Evolutionary conservation across 2,329 filamentous ascomycete genomes (phyloP).

Genomic region (Fonsecaea nubica): DNA sequence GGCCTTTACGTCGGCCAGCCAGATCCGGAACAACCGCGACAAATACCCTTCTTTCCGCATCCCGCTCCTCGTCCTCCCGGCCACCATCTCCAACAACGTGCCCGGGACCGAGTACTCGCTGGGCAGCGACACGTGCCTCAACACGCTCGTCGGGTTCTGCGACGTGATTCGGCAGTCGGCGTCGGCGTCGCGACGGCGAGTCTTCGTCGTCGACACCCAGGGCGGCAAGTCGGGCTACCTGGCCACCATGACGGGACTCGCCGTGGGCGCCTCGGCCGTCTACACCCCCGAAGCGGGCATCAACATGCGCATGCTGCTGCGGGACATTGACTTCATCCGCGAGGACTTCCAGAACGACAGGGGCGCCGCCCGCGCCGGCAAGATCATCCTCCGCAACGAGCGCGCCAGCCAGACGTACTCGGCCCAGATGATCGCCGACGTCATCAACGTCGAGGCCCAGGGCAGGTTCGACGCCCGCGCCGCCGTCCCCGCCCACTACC

Average conservation of each 20-base stretch:
- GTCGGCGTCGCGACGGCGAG: conserved; percentile 86
- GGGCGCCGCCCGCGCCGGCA: conserved; percentile 86
- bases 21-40: conserved; percentile 79
- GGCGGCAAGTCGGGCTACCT: conserved; percentile 94
- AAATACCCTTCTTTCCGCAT: conserved; percentile 87
- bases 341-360: conserved; percentile 83
- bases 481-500: conserved; percentile 90
- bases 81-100: conserved; percentile 99
- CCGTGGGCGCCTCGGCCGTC: conserved; percentile 89
- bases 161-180: conserved; percentile 98
- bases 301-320: conserved; percentile 86
- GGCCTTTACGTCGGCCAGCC: conserved; percentile 88
- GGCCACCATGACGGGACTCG: conserved; percentile 85
- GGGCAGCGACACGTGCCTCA: conserved; percentile 94
- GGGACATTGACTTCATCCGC: conserved; percentile 87
- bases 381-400: conserved; percentile 94
- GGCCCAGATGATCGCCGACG: conserved; percentile 93
- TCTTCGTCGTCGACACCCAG: conserved; percentile 98
- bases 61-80: conserved; percentile 86
- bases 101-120: conserved; percentile 97
- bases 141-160: conserved; percentile 92
- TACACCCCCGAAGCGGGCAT: conserved; percentile 98
- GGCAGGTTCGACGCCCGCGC: conserved; percentile 91
- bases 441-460: conserved; percentile 91
- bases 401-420: conserved; percentile 88